Percentiles rank a stretch among this genome's conserved stretches.
Conservation (phyloP, 176 grass and related monocot species). For the Metroxylon sagu region DNA sequence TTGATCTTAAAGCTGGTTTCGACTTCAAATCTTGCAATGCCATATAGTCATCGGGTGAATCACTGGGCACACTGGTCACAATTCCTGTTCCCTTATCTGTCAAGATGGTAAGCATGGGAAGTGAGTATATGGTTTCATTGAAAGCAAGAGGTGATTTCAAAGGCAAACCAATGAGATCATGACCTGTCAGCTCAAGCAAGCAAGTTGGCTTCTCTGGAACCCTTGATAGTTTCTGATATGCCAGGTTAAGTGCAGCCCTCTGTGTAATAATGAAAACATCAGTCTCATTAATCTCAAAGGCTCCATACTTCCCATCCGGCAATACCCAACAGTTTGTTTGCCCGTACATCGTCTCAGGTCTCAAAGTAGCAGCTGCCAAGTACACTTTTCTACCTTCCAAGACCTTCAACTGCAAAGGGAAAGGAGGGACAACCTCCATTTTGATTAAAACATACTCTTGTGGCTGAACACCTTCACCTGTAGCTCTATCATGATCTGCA, state of each 20-base stretch:
- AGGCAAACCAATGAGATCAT: slow-evolving; percentile 61
- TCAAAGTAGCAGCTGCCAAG: slow-evolving; percentile 62
- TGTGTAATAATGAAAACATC: slow-evolving; percentile 65
- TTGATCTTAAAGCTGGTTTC: slow-evolving; percentile 49
- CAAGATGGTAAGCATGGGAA: slow-evolving; percentile 70
- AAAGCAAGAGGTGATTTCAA: slow-evolving; percentile 53
- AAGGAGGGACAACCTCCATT: slow-evolving; percentile 62
- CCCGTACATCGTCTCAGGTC: slow-evolving; percentile 78
- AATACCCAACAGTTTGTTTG: slow-evolving; percentile 80
- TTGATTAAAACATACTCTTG: slow-evolving; percentile 81
- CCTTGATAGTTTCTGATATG: slow-evolving; percentile 55
- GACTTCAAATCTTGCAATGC: slow-evolving; percentile 50
- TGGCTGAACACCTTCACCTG: slow-evolving; percentile 57
- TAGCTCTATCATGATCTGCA: slow-evolving; percentile 59
- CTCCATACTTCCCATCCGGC: slow-evolving; percentile 61
- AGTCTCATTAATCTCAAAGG: slow-evolving; percentile 71
- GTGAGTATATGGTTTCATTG: slow-evolving; percentile 46
- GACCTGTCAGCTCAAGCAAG: slow-evolving; percentile 40
- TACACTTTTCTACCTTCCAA: slow-evolving; percentile 62
- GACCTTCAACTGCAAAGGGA: slow-evolving; percentile 46
- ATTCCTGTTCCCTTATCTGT: slow-evolving; percentile 57
- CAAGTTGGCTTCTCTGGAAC: slow-evolving; percentile 53
- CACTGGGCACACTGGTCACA: slow-evolving; percentile 64
- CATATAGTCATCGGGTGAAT: slow-evolving; percentile 72
- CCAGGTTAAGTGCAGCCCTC: slow-evolving; percentile 59